These are phyloP conservation scores for Sugiyamaella neomexicana DNA, from an alignment of 1,139 yeast genomes.

Conservation along the genomic window DNA sequence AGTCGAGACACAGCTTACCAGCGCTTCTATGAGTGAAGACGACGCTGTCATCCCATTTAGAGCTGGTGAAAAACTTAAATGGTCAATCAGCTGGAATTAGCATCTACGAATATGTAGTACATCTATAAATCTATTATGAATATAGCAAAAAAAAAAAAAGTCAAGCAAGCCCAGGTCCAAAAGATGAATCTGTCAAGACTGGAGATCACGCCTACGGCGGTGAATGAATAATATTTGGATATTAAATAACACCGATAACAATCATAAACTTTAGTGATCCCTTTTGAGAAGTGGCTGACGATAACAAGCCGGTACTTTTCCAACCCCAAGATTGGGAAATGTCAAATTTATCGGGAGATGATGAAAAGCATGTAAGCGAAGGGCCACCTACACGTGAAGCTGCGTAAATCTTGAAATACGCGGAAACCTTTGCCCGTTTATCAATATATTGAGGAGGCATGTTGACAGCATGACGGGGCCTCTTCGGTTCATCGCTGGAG, in stretches of 20 bases:
- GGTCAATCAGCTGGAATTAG: slow-evolving; percentile 72
- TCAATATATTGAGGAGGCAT: slow-evolving; percentile 36
- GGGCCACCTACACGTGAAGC: slow-evolving; percentile 50
- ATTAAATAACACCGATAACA: slow-evolving; percentile 47
- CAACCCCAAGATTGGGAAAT: slow-evolving; percentile 58
- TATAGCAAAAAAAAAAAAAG: too few relatives aligned
- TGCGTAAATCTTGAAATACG: slow-evolving; percentile 53
- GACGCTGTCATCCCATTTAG: slow-evolving; percentile 81
- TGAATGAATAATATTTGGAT: neutral
- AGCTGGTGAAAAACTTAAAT: slow-evolving; percentile 73
- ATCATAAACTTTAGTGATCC: slow-evolving; percentile 50
- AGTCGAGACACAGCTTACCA: slow-evolving; percentile 55
- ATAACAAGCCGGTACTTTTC: slow-evolving; percentile 53
- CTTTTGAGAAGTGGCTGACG: slow-evolving; percentile 45
- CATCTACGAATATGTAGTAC: neutral
- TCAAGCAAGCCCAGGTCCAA: too few relatives aligned
- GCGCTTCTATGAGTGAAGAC: slow-evolving; percentile 39
- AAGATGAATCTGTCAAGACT: neutral
- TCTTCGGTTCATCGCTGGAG: neutral
- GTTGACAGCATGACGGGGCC: slow-evolving; percentile 6
- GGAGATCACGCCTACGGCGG: neutral
- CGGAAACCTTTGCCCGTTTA: slow-evolving; percentile 47
- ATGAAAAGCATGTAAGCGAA: slow-evolving; percentile 51
- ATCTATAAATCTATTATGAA: neutral
- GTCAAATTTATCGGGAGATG: slow-evolving; percentile 53